Evolutionary conservation across 2,329 filamentous ascomycete species (phyloP).

Genomic region (Cladosporium sp.): DNA sequence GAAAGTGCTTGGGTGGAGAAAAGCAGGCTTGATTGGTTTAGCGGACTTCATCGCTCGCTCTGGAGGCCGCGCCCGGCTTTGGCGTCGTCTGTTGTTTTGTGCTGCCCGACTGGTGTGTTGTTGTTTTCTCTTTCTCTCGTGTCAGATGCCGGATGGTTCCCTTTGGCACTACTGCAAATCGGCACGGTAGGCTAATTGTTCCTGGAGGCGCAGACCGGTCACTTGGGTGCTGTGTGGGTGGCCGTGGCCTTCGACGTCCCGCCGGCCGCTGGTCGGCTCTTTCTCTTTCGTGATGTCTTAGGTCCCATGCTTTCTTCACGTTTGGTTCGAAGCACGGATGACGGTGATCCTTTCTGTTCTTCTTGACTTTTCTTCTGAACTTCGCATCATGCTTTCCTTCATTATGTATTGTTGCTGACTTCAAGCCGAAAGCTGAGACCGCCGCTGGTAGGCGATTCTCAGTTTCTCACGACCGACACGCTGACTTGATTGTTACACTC

Average conservation of each 20-base stretch:
- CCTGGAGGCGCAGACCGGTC: slow-evolving; percentile 7
- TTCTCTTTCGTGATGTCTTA: slow-evolving; percentile 4
- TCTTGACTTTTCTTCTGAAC: background rate
- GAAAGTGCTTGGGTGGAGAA: no score
- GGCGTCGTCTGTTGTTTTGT: no score
- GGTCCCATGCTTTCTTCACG: slow-evolving; percentile 14
- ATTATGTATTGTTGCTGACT: no score
- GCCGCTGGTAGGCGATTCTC: no score
- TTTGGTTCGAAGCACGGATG: slow-evolving; percentile 1
- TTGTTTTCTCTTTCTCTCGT: background rate
- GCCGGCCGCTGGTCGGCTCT: background rate
- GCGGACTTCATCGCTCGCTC: background rate
- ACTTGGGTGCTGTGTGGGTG: background rate
- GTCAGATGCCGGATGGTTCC: background rate
- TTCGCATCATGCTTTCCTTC: no score
- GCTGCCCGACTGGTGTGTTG: no score
- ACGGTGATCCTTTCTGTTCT: slow-evolving; percentile 1
- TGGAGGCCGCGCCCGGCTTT: background rate
- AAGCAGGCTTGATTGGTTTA: slow-evolving; percentile 3
- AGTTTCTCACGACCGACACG: no score
- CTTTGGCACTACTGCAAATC: background rate
- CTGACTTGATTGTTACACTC: no score
- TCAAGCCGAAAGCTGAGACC: no score
- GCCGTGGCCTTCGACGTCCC: no score
- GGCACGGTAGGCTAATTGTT: background rate